These are phyloP conservation scores for Paramecium sonneborni DNA, from an alignment of 73 alveolate species.

Conservation along the genomic window DNA sequence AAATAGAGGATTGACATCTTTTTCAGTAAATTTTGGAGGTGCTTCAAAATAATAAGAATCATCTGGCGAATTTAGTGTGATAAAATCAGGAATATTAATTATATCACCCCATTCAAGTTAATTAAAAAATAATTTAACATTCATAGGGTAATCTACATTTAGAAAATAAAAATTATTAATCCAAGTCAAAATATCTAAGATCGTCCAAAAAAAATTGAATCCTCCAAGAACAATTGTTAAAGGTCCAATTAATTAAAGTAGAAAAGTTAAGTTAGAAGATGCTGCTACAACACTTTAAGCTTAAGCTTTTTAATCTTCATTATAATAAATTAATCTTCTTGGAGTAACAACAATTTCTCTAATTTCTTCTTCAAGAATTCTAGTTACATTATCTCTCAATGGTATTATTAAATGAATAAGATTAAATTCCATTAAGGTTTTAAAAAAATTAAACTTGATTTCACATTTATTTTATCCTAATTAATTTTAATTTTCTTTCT, in stretches of 20 bases:
- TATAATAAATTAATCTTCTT: background rate
- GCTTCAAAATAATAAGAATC: conserved; percentile 39
- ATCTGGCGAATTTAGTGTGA: background rate
- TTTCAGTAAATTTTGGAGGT: conserved; percentile 20
- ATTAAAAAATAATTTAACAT: conserved; percentile 12
- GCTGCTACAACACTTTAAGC: conserved; percentile 32
- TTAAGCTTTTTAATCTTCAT: background rate
- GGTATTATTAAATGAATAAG: background rate
- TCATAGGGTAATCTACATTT: background rate
- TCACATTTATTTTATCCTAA: background rate
- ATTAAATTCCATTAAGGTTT: background rate
- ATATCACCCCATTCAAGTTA: background rate
- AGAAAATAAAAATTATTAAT: conserved; percentile 27
- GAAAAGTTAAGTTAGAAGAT: background rate
- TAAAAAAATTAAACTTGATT: background rate
- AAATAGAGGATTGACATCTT: conserved; percentile 8
- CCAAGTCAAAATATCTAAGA: conserved; percentile 22
- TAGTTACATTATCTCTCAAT: background rate
- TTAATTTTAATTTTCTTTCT: background rate
- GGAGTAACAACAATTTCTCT: conserved; percentile 5
- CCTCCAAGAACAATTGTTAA: background rate
- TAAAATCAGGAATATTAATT: background rate
- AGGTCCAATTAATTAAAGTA: conserved; percentile 13
- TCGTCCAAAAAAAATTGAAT: conserved; percentile 10
- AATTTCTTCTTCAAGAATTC: background rate